phyloP scores from a whole-genome alignment of 345 rosid species.

The Erodium maritimum region DNA sequence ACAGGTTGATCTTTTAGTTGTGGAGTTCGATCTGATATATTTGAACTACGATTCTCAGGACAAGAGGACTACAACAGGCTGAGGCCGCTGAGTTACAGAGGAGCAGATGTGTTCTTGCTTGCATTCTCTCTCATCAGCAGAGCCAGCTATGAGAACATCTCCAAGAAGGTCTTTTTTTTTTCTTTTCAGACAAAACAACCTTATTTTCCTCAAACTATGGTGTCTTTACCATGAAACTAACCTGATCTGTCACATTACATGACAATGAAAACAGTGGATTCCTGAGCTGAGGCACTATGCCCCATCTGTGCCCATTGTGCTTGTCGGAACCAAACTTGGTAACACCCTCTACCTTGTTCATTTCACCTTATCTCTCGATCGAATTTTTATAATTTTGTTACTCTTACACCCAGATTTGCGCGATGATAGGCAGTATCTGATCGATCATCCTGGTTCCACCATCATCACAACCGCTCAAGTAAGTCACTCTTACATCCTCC shows the following conservation, averaged over 20 bases:
- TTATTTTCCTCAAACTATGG: background rate
- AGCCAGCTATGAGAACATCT: constrained; percentile 43
- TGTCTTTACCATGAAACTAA: background rate
- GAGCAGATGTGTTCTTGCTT: constrained; percentile 45
- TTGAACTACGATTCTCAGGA: constrained; percentile 16
- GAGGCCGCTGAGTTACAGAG: constrained; percentile 48
- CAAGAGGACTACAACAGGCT: constrained; percentile 54
- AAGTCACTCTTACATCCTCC: background rate
- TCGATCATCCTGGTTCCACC: constrained; percentile 31
- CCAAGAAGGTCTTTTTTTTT: constrained; percentile 25
- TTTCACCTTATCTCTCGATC: background rate
- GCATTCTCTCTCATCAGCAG: constrained; percentile 39
- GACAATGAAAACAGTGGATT: constrained; percentile 30
- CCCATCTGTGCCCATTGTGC: constrained; percentile 39
- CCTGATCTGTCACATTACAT: background rate
- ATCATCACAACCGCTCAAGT: constrained; percentile 38
- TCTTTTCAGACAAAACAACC: background rate
- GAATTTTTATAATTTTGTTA: background rate
- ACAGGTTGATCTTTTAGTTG: too few species aligned
- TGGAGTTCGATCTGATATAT: too few species aligned
- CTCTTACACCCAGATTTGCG: constrained; percentile 29
- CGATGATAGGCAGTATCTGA: constrained; percentile 35
- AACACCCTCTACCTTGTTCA: background rate
- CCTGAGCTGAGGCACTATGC: constrained; percentile 50
- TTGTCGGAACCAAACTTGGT: constrained; percentile 48